phyloP scores from a whole-genome alignment of 1,284 basidiomycete species.

The Tremellales sp. region DNA sequence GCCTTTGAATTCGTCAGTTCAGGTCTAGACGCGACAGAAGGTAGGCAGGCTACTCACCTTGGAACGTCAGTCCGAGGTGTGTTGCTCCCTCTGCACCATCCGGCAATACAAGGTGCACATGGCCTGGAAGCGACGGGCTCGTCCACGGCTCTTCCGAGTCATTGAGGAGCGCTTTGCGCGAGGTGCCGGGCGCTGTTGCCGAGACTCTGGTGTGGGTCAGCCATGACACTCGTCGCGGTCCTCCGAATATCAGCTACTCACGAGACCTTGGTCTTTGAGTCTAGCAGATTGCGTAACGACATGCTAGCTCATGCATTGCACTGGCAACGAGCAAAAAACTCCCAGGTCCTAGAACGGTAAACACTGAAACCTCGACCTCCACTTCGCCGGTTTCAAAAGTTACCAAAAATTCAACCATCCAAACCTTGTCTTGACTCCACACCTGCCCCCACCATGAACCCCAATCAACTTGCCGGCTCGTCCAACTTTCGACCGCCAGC shows the following conservation, averaged over 20 bases:
- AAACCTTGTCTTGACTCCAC: not conserved
- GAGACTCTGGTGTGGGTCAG: conserved; percentile 19
- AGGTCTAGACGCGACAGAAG: not conserved
- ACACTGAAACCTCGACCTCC: not conserved
- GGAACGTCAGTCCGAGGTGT: conserved; percentile 44
- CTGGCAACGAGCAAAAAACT: not conserved
- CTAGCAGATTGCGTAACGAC: conserved; percentile 10
- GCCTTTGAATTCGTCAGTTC: conserved; percentile 18
- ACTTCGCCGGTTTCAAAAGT: too few species aligned
- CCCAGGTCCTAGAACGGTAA: not conserved
- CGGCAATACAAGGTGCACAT: conserved; percentile 37
- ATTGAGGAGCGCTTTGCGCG: conserved; percentile 22
- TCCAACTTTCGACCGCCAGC: conserved; percentile 21
- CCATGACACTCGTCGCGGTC: not conserved
- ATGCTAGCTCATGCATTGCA: not conserved
- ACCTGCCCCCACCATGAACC: not conserved
- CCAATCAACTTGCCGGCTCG: not conserved
- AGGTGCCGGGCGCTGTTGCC: conserved; percentile 24
- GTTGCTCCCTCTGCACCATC: conserved; percentile 26
- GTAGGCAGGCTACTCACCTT: conserved; percentile 12
- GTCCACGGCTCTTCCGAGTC: conserved; percentile 33
- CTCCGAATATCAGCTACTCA: too few species aligned
- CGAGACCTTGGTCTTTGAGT: conserved; percentile 17
- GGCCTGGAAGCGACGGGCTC: conserved; percentile 32
- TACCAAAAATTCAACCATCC: not conserved